Conservation (phyloP, 2,329 filamentous ascomycete species). For the Cladophialophora carrionii region DNA sequence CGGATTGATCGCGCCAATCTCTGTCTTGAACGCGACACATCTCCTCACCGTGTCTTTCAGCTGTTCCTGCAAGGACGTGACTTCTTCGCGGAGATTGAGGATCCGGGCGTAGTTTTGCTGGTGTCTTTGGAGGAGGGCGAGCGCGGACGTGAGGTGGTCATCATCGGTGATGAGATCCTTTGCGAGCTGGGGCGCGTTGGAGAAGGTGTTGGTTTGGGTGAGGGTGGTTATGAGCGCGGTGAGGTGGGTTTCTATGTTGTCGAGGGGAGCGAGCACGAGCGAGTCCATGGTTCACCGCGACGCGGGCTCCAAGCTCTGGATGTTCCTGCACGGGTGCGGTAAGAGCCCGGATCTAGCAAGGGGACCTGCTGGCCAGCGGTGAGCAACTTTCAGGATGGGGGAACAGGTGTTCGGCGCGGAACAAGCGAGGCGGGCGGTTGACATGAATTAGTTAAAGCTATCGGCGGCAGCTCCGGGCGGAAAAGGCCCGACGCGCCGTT, state of each 20-base stretch:
- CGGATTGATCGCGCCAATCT: slow-evolving; percentile 45
- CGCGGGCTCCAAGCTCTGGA: not conserved
- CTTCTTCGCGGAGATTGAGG: slow-evolving; percentile 47
- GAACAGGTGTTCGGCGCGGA: slow-evolving; percentile 8
- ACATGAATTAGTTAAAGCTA: slow-evolving; percentile 4
- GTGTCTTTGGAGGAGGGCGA: slow-evolving; percentile 49
- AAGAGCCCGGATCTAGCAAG: not conserved
- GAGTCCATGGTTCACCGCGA: slow-evolving; percentile 44
- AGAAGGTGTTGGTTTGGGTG: slow-evolving; percentile 50
- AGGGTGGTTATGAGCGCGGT: slow-evolving; percentile 48
- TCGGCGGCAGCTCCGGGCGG: not conserved
- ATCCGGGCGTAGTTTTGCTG: slow-evolving; percentile 52
- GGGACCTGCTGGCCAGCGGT: not conserved
- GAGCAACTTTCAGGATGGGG: not conserved
- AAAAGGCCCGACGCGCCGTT: slow-evolving; percentile 4
- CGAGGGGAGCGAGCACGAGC: slow-evolving; percentile 46
- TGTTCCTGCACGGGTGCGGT: not conserved
- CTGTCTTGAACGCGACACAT: slow-evolving; percentile 47
- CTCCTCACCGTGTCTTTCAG: slow-evolving; percentile 49
- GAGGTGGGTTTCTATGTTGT: slow-evolving; percentile 49
- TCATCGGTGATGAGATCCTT: slow-evolving; percentile 49
- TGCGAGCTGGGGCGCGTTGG: slow-evolving; percentile 49
- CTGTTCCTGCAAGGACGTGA: slow-evolving; percentile 46
- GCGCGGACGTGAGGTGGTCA: slow-evolving; percentile 47
- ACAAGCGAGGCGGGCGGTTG: not conserved